These are phyloP conservation scores for Exobasidium rhododendri DNA, from an alignment of 1,284 basidiomycete genomes.

Conservation along the genomic window DNA sequence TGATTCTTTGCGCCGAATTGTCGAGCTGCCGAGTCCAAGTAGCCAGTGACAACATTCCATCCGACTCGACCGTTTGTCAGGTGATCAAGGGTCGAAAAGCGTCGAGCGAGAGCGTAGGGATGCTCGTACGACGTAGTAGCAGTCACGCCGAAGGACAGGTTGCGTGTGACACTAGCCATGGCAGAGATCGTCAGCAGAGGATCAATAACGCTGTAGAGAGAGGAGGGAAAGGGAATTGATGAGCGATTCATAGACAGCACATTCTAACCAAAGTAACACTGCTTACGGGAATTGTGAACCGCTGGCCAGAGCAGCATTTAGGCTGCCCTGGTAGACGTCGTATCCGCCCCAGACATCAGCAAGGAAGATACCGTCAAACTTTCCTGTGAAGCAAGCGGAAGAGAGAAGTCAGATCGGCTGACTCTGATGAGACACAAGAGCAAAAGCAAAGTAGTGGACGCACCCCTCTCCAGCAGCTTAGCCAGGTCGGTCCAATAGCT, in stretches of 20 bases:
- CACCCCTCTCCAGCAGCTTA: constrained; percentile 33
- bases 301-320: constrained; percentile 35
- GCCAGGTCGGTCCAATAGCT: constrained; percentile 47
- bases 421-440: too few species aligned
- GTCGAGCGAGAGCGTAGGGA: constrained; percentile 53
- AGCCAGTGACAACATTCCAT: constrained; percentile 55
- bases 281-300: constrained; percentile 46
- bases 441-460: neutral
- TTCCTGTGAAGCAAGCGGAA: constrained; percentile 16
- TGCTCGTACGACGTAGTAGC: constrained; percentile 51
- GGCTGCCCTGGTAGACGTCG: constrained; percentile 39
- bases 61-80: constrained; percentile 56
- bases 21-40: constrained; percentile 52
- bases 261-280: too few species aligned
- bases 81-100: constrained; percentile 55
- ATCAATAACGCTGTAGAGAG: constrained; percentile 29
- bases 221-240: neutral
- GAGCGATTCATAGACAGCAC: constrained; percentile 11
- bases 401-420: too few species aligned
- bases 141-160: constrained; percentile 47
- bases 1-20: constrained; percentile 47
- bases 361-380: constrained; percentile 48
- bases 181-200: constrained; percentile 39
- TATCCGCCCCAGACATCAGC: constrained; percentile 51
- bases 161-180: constrained; percentile 42